These are phyloP conservation scores for Cryomyces minteri DNA, from an alignment of 495 filamentous ascomycete genomes.

Conservation along the genomic window DNA sequence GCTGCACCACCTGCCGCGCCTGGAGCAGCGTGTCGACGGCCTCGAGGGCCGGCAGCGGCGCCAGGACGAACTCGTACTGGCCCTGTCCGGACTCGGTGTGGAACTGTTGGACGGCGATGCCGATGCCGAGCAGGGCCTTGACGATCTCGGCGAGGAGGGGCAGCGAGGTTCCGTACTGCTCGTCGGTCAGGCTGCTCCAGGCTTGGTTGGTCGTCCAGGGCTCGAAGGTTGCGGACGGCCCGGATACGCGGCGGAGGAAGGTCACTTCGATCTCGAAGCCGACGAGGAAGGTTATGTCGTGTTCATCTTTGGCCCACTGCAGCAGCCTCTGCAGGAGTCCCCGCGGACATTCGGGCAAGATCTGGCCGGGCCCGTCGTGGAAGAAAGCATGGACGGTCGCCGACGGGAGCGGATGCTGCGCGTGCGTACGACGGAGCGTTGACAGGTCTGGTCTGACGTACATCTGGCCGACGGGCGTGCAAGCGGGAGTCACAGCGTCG, in stretches of 20 bases:
- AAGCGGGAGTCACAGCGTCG: slow-evolving; percentile 22
- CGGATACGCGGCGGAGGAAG: slow-evolving; percentile 30
- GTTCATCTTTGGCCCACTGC: slow-evolving; percentile 13
- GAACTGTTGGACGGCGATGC: slow-evolving; percentile 53
- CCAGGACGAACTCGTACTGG: slow-evolving; percentile 69
- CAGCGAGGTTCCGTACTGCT: slow-evolving; percentile 34
- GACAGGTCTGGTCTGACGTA: slow-evolving; percentile 15
- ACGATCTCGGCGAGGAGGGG: slow-evolving; percentile 46
- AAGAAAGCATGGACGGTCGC: slow-evolving; percentile 25
- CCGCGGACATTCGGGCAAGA: slow-evolving; percentile 31
- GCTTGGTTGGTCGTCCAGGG: slow-evolving; percentile 31
- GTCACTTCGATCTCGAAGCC: slow-evolving; percentile 79
- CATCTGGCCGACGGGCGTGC: slow-evolving; percentile 36
- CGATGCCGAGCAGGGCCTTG: slow-evolving; percentile 33
- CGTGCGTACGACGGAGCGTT: slow-evolving; percentile 12
- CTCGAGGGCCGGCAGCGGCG: slow-evolving; percentile 39
- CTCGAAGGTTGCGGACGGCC: slow-evolving; percentile 10
- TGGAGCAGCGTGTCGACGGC: slow-evolving; percentile 60
- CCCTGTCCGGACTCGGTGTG: slow-evolving; percentile 59
- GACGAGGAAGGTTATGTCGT: slow-evolving; percentile 34
- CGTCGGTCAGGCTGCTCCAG: slow-evolving; percentile 38
- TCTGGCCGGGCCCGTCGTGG: slow-evolving; percentile 39
- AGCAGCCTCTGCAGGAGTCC: slow-evolving; percentile 15
- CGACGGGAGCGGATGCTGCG: slow-evolving; percentile 8
- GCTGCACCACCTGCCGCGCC: slow-evolving; percentile 47